Percentiles rank a stretch among this genome's conserved stretches.
Evolutionary conservation across 2,329 filamentous ascomycete species (phyloP).

Genomic region (Ophiosphaerella korrae): DNA sequence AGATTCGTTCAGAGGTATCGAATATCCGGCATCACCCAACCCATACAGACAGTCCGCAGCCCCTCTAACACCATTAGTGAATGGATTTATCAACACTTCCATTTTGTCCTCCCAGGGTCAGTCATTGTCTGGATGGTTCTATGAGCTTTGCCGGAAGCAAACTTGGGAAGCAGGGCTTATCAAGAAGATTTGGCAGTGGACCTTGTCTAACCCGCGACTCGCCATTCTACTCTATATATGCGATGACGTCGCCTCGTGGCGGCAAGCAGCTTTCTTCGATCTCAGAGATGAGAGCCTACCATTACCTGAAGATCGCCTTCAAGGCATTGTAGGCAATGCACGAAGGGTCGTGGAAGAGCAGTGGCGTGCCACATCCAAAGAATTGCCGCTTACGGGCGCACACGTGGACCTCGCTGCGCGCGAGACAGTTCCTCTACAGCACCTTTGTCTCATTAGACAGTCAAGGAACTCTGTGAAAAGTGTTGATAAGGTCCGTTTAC

Average conservation of each 20-base stretch:
- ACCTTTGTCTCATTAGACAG: conserved; percentile 36
- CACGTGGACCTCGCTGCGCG: conserved; percentile 46
- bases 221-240: conserved; percentile 47
- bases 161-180: conserved; percentile 41
- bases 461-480: conserved; percentile 43
- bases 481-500: conserved; percentile 43
- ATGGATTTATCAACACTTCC: conserved; percentile 45
- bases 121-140: conserved; percentile 45
- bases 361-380: conserved; percentile 48
- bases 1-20: conserved; percentile 34
- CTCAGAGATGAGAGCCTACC: conserved; percentile 46
- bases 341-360: conserved; percentile 47
- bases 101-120: conserved; percentile 44
- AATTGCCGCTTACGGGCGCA: conserved; percentile 43
- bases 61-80: conserved; percentile 37
- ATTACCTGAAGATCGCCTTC: conserved; percentile 44
- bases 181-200: conserved; percentile 49
- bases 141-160: conserved; percentile 43
- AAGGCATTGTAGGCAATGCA: conserved; percentile 46
- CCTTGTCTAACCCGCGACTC: conserved; percentile 45
- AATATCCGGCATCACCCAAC: conserved; percentile 42
- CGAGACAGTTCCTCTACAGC: conserved; percentile 45
- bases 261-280: conserved; percentile 45
- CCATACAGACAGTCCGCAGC: conserved; percentile 40
- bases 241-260: conserved; percentile 48